Percentiles rank a stretch among this genome's conserved stretches.
Conservation (phyloP, 306 rosid genomes). For the Luffa aegyptiaca region DNA sequence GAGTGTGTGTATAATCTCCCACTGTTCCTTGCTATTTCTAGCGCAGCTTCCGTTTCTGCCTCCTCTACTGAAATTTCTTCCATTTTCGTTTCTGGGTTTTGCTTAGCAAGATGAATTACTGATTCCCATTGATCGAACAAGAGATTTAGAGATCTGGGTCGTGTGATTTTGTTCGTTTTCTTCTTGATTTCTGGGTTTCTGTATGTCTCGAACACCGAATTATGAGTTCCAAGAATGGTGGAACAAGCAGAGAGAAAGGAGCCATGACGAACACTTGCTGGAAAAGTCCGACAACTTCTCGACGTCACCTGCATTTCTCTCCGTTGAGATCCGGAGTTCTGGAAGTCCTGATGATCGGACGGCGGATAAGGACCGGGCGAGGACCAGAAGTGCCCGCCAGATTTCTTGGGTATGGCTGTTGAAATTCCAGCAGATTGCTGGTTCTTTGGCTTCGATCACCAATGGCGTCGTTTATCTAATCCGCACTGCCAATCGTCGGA, state of each 20-base stretch:
- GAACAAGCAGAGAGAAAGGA: conserved; percentile 69
- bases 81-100: conserved; percentile 6
- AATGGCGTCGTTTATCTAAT: conserved; percentile 31
- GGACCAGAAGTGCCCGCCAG: conserved; percentile 76
- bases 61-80: not conserved
- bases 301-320: conserved; percentile 10
- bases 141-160: not conserved
- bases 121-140: not conserved
- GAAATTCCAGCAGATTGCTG: conserved; percentile 61
- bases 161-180: conserved; percentile 4
- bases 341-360: conserved; percentile 24
- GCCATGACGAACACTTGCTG: conserved; percentile 17
- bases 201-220: conserved; percentile 74
- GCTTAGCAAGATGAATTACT: not conserved
- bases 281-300: conserved; percentile 19
- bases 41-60: not conserved
- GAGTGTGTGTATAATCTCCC: not conserved
- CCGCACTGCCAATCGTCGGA: conserved; percentile 65
- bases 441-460: conserved; percentile 31
- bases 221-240: conserved; percentile 98
- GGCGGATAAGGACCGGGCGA: conserved; percentile 49
- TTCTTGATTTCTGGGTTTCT: conserved; percentile 4
- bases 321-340: conserved; percentile 35
- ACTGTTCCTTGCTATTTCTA: not conserved
- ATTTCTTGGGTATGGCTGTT: conserved; percentile 62